Evolutionary conservation across 352 stramenopile genomes (phyloP).

Genomic region (Globisporangium takayamanum): DNA sequence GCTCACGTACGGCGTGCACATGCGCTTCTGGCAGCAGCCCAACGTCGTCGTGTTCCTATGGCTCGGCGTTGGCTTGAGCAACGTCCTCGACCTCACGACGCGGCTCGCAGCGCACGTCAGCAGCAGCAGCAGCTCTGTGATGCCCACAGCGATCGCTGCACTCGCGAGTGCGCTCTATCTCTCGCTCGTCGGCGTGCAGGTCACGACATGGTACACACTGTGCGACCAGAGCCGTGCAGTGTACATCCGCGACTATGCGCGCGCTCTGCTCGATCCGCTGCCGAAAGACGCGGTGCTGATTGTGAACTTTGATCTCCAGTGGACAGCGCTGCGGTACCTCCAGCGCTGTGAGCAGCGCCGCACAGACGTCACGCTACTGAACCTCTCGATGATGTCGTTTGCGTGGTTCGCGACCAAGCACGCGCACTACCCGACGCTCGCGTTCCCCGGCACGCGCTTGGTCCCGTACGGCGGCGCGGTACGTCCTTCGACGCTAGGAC

Average conservation of each 20-base stretch:
- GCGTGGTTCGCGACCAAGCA: conserved; percentile 73
- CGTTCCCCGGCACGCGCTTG: conserved; percentile 50
- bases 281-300: conserved; percentile 79
- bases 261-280: conserved; percentile 79
- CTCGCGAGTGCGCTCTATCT: conserved; percentile 12
- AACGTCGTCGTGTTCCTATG: conserved; percentile 90
- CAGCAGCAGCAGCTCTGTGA: too few relatives aligned
- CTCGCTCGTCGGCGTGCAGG: conserved; percentile 20
- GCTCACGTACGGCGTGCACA: conserved; percentile 92
- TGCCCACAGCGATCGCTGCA: neutral
- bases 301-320: conserved; percentile 91
- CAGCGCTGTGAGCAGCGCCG: conserved; percentile 79
- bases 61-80: conserved; percentile 52
- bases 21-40: conserved; percentile 93
- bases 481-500: conserved; percentile 5
- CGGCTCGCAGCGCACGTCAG: neutral
- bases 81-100: conserved; percentile 10
- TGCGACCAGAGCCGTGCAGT: conserved; percentile 42
- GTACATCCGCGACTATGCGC: conserved; percentile 85
- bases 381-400: conserved; percentile 91
- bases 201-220: conserved; percentile 33
- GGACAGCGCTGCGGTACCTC: conserved; percentile 88
- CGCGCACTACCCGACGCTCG: conserved; percentile 53
- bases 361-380: conserved; percentile 78
- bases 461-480: conserved; percentile 32